Evolutionary conservation across 2,329 filamentous ascomycete species (phyloP).

Genomic region (Akanthomyces lecanii): DNA sequence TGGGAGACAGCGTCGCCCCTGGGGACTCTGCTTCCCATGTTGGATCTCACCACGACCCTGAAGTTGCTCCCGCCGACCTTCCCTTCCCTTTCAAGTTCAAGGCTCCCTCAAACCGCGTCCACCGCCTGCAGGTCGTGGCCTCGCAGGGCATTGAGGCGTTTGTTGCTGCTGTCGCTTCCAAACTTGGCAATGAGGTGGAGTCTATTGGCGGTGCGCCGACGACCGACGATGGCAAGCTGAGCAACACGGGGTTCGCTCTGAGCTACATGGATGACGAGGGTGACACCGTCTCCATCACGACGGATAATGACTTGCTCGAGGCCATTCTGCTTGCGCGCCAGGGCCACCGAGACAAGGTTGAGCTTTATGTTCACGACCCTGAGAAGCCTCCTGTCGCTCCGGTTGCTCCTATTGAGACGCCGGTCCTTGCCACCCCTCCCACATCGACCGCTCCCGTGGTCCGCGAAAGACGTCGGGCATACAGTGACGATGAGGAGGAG

Average conservation of each 20-base stretch:
- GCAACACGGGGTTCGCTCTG: conserved; percentile 76
- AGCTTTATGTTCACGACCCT: conserved; percentile 93
- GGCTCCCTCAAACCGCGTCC: conserved; percentile 88
- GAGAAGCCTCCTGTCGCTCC: conserved; percentile 76
- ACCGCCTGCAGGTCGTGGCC: conserved; percentile 80
- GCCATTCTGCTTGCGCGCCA: conserved; percentile 80
- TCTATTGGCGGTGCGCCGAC: conserved; percentile 75
- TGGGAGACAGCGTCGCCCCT: conserved; percentile 79
- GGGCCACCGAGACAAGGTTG: conserved; percentile 81
- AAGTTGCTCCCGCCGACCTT: conserved; percentile 61
- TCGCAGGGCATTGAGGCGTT: conserved; percentile 77
- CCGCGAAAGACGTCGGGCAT: conserved; percentile 46
- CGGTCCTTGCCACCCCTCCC: conserved; percentile 42
- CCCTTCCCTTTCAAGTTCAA: conserved; percentile 99
- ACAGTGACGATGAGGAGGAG: conserved; percentile 53
- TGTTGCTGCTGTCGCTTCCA: conserved; percentile 70
- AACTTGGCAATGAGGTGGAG: conserved; percentile 80
- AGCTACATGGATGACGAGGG: conserved; percentile 97
- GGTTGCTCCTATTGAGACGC: conserved; percentile 46
- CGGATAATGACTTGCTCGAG: conserved; percentile 87
- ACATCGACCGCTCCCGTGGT: conserved; percentile 43
- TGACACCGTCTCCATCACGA: conserved; percentile 94
- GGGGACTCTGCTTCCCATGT: conserved; percentile 93
- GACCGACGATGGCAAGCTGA: conserved; percentile 75
- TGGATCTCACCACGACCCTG: conserved; percentile 60